Percentiles rank a stretch among this genome's conserved stretches.
Conservation (phyloP, 75 land plant species). For the Cunninghamia lanceolata region DNA sequence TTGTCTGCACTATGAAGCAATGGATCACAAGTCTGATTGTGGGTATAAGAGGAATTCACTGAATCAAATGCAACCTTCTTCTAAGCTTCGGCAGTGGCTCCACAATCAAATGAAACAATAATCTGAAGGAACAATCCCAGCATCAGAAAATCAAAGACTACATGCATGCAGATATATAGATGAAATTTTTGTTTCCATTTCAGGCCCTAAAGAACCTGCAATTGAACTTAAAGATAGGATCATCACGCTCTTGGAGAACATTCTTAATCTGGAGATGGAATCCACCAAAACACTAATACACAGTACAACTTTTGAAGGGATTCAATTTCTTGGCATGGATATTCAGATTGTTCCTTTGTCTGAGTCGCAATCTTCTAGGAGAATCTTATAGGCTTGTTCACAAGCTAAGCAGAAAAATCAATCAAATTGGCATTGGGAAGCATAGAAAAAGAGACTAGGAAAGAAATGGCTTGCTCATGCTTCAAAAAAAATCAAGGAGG, state of each 20-base stretch:
- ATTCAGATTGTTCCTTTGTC: slow-evolving; percentile 17
- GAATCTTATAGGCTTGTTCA: slow-evolving; percentile 41
- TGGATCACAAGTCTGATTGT: slow-evolving; percentile 11
- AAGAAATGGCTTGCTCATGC: slow-evolving; percentile 63
- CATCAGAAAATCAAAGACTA: too few relatives aligned
- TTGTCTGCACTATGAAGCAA: slow-evolving; percentile 56
- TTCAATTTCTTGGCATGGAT: slow-evolving; percentile 46
- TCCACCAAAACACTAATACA: slow-evolving; percentile 16
- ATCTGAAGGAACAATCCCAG: background rate
- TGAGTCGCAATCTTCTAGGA: slow-evolving; percentile 5
- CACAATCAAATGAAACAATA: slow-evolving; percentile 31
- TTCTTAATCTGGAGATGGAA: too few relatives aligned
- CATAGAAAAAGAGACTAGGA: slow-evolving; percentile 27
- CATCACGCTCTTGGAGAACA: too few relatives aligned
- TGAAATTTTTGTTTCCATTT: too few relatives aligned
- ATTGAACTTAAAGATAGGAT: too few relatives aligned
- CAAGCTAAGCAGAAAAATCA: slow-evolving; percentile 58
- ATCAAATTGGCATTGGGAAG: slow-evolving; percentile 49
- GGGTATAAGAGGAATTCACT: background rate
- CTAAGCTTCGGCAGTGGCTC: slow-evolving; percentile 59
- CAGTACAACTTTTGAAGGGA: slow-evolving; percentile 6
- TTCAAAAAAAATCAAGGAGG: slow-evolving; percentile 60
- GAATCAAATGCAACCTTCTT: slow-evolving; percentile 7
- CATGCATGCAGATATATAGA: too few relatives aligned
- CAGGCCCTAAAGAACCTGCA: too few relatives aligned